Base-by-base conservation (phyloP, 495 filamentous ascomycete genomes). In the Saxispiralis lemnorum region DNA sequence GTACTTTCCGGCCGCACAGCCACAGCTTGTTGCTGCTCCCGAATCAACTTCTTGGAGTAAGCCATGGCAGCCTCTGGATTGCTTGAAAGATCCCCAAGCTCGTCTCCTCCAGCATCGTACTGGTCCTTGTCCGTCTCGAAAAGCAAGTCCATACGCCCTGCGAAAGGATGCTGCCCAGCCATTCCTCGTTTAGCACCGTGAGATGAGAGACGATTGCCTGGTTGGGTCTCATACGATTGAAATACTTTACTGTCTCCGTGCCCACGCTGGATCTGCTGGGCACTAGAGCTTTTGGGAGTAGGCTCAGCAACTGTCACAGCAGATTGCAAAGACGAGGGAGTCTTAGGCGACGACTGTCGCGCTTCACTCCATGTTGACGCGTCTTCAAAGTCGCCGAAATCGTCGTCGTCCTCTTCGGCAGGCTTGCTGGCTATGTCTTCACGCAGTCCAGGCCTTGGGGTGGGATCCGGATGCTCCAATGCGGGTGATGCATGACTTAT, bases 341-440 rank as follows among this genome's bases (percentile, higher is more conserved):
- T 9, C 9, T 28, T 9, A 28, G 24, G 5, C 24, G 24, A 28
- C 24, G 9, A 4, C 9, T 28, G 4, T 28, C 9, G 24, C 24
- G 24, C 4, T 28, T 28, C 24, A 5, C 9, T 9, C 24, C 24
- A 28, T 4, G 5, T 28, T 28, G 24, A 28, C 24, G 5, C 53
- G 41, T 67, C 65, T 43, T 71, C 63, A 54, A 78, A 78, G 36
- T 74, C 68, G 3, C 65, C 71, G 71, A 75, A 78, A 20, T 73
- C 68, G 35, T 75, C 70, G 21, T 67, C 66, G 2, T 59, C 56
- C 5, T 64, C 44, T 17, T 37, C 36, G 7, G 18, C 2, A n/a
- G 14, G 20, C 20, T 39, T 35, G 31, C 19, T 15, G 7, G 24
- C 33, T 19, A 13, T 14, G 6, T 24, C 24, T 7, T 3, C 5